phyloP scores from a whole-genome alignment of 2,329 filamentous ascomycete species.

The Aspergillus pseudoglaucus region DNA sequence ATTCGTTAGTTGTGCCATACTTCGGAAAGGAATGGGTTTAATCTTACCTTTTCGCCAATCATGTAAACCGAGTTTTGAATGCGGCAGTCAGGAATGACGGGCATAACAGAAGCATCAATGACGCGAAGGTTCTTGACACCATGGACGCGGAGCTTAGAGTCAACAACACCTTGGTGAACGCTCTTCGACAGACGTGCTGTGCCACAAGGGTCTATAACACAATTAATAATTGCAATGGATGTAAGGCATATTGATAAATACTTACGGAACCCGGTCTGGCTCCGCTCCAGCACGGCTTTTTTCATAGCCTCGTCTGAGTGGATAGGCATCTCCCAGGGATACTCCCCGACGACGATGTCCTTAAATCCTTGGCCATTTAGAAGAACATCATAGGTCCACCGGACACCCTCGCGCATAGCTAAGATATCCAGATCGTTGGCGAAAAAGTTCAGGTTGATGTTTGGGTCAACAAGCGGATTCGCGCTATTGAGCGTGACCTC shows the following conservation, averaged over 20 bases:
- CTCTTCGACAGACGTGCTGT: slow-evolving; percentile 48
- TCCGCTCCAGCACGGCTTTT: slow-evolving; percentile 51
- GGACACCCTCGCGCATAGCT: slow-evolving; percentile 53
- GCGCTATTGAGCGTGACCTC: slow-evolving; percentile 37
- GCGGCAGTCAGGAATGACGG: slow-evolving; percentile 50
- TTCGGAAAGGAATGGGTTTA: neutral
- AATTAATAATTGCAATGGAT: neutral
- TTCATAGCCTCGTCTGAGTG: slow-evolving; percentile 53
- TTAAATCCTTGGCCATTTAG: slow-evolving; percentile 52
- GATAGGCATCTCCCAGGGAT: slow-evolving; percentile 56
- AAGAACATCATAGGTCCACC: slow-evolving; percentile 51
- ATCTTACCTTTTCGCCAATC: slow-evolving; percentile 46
- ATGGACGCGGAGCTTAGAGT: slow-evolving; percentile 46
- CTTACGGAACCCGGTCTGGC: slow-evolving; percentile 42
- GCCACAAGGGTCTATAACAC: slow-evolving; percentile 45
- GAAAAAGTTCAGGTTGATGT: slow-evolving; percentile 42
- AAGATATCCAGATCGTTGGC: slow-evolving; percentile 48
- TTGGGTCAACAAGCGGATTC: slow-evolving; percentile 32
- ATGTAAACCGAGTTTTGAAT: slow-evolving; percentile 58
- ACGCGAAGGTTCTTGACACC: slow-evolving; percentile 50
- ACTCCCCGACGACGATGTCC: slow-evolving; percentile 36
- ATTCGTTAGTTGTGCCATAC: slow-evolving; percentile 2
- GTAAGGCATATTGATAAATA: neutral
- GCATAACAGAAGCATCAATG: slow-evolving; percentile 52
- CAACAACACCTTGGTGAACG: slow-evolving; percentile 49